These are phyloP conservation scores for Wakefieldia striispora DNA, from an alignment of 768 basidiomycete genomes.

Conservation along the genomic window DNA sequence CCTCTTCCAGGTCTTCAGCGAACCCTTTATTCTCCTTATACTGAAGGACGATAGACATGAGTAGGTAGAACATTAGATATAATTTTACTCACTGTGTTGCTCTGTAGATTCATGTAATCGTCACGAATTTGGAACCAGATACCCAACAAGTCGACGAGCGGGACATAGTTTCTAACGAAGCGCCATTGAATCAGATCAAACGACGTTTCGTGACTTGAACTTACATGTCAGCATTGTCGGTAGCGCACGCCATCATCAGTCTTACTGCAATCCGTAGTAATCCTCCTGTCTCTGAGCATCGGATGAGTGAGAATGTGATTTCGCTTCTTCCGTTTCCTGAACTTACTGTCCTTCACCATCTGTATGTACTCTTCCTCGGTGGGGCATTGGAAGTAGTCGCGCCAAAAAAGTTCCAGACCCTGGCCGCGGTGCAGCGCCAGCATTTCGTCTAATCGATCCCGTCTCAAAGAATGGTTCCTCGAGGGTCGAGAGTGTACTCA, in stretches of 20 bases:
- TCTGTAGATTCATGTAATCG: constrained; percentile 44
- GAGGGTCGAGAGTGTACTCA: constrained; percentile 26
- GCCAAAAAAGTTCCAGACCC: constrained; percentile 90
- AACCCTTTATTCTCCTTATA: constrained; percentile 85
- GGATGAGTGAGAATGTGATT: not conserved
- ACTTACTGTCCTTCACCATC: constrained; percentile 94
- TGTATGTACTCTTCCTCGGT: constrained; percentile 91
- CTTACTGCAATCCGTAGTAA: constrained; percentile 88
- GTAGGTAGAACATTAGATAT: not conserved
- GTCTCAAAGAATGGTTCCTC: not conserved
- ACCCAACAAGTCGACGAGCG: constrained; percentile 54
- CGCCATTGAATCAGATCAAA: not conserved
- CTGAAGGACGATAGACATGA: constrained; percentile 38
- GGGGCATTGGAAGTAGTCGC: constrained; percentile 86
- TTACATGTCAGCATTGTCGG: constrained; percentile 56
- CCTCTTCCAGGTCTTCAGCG: constrained; percentile 92
- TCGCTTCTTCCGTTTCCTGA: not conserved
- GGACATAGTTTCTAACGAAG: constrained; percentile 47
- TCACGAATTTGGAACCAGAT: constrained; percentile 61
- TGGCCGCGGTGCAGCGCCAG: constrained; percentile 90
- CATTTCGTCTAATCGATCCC: constrained; percentile 50
- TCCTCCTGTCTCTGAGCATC: constrained; percentile 82
- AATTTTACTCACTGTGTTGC: constrained; percentile 14
- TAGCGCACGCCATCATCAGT: constrained; percentile 89
- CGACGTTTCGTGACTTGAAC: constrained; percentile 16